Conservation (phyloP, 116 monocot genomes). For the Phalaenopsis hybrid region DNA sequence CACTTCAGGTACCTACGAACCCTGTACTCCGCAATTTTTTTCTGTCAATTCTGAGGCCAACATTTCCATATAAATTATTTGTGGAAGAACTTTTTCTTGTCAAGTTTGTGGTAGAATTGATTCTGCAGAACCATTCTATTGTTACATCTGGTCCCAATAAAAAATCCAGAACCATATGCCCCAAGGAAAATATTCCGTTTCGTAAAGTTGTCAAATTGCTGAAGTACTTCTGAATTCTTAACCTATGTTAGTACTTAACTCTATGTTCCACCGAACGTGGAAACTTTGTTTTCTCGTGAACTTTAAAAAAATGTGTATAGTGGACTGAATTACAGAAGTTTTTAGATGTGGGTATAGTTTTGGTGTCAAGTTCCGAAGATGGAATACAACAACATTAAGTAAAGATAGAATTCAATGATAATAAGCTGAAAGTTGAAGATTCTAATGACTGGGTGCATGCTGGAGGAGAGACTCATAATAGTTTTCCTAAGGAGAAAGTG, state of each 20-base stretch:
- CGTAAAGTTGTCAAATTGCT: not conserved
- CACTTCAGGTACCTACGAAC: constrained; percentile 33
- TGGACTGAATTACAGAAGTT: too few species aligned
- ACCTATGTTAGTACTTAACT: not conserved
- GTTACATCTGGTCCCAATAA: constrained; percentile 13
- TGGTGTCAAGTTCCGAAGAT: too few species aligned
- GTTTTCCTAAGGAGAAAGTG: too few species aligned
- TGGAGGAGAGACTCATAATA: not conserved
- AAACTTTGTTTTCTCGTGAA: too few species aligned
- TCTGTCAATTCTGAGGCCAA: constrained; percentile 29
- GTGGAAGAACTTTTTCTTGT: constrained; percentile 29
- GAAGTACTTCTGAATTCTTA: not conserved
- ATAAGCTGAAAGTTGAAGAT: not conserved
- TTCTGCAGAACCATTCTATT: constrained; percentile 10
- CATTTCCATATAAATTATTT: constrained; percentile 28
- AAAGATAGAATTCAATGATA: not conserved
- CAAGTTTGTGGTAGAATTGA: constrained; percentile 18
- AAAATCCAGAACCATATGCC: constrained; percentile 32
- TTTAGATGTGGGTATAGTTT: too few species aligned
- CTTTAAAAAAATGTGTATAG: too few species aligned
- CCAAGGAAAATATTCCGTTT: constrained; percentile 3
- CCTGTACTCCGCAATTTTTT: constrained; percentile 22
- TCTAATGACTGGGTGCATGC: not conserved
- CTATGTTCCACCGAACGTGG: too few species aligned
- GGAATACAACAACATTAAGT: not conserved